Conservation (phyloP, 2,329 filamentous ascomycete species). For the Cladosporium colombiae region DNA sequence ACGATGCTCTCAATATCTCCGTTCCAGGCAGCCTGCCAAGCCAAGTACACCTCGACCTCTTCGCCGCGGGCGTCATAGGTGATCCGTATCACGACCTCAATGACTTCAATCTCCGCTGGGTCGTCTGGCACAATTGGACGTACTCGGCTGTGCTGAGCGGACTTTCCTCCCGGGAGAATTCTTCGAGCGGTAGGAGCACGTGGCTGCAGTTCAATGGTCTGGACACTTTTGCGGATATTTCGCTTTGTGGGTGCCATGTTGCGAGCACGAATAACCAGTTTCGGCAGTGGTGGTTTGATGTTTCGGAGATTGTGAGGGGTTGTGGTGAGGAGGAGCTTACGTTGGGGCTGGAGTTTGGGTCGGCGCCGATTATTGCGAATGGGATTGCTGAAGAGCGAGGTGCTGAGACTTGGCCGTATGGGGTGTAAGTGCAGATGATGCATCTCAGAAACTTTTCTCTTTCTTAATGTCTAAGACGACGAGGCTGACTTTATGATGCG, state of each 20-base stretch:
- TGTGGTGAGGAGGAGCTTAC: background rate
- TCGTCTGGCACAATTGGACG: conserved; percentile 62
- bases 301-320: conserved; percentile 36
- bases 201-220: conserved; percentile 64
- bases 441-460: too few relatives aligned
- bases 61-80: conserved; percentile 54
- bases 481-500: background rate
- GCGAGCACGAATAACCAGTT: conserved; percentile 64
- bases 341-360: conserved; percentile 57
- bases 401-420: conserved; percentile 52
- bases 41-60: conserved; percentile 61
- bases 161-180: conserved; percentile 36
- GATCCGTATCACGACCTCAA: conserved; percentile 59
- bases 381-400: conserved; percentile 53
- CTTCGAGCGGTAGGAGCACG: conserved; percentile 28
- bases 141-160: conserved; percentile 54
- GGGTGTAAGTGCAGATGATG: conserved; percentile 33
- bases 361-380: conserved; percentile 56
- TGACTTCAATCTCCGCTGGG: conserved; percentile 62
- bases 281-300: conserved; percentile 61
- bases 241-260: conserved; percentile 56
- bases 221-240: conserved; percentile 61
- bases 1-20: conserved; percentile 50
- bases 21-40: conserved; percentile 59
- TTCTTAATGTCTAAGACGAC: too few relatives aligned